Evolutionary conservation across 768 basidiomycete species (phyloP), one percentile per base, ranked within the genome.

Genomic region (Calocera viscosa): DNA sequence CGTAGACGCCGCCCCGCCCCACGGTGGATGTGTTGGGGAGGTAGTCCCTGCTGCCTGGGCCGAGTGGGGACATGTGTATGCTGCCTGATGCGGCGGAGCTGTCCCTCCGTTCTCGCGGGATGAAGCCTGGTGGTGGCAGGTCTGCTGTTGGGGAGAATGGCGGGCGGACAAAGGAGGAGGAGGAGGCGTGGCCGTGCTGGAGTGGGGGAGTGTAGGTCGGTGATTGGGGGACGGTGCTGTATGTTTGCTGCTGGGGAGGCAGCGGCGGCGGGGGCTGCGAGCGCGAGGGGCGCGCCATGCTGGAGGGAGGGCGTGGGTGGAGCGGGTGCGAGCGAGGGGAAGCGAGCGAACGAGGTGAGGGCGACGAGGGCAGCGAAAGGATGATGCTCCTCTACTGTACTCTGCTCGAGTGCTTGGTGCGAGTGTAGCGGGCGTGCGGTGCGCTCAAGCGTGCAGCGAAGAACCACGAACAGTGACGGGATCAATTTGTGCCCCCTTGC

Each of bases 61-160:
- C 43, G 30, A 60, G 53, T 2, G 53, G 53, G 14, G 53, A 26
- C 53, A 60, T 60, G 30, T 60, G 53, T 60, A 60, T 60, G 53
- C 53, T 32, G 53, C 53, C 22, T 7, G 53, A 12, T 28, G 53
- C 24, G 3, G 16, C 19, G 2, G 26, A 28, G 43, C 8, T 8
- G 53, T 60, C 53, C 7, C 53, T 2, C 53, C 53, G 11, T 60
- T 60, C 53, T 32, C 53, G 11, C 53, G 11, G 53, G 7, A 19
- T 47, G 53, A 26, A 26, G 14, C 16, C 14, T 28, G 53, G 53
- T 2, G 53, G 53, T 2, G 53, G 53, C 22, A 60, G 53, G 30
- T 60, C 53, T 60, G 53, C 53, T 16, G 53, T 12, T 16, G 53
- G 53, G 16, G 53, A 60, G 53, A 60, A 60, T 2, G 53, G 53